phyloP scores from a whole-genome alignment of 1,139 yeast species.

The Meyerozyma smithsonii region DNA sequence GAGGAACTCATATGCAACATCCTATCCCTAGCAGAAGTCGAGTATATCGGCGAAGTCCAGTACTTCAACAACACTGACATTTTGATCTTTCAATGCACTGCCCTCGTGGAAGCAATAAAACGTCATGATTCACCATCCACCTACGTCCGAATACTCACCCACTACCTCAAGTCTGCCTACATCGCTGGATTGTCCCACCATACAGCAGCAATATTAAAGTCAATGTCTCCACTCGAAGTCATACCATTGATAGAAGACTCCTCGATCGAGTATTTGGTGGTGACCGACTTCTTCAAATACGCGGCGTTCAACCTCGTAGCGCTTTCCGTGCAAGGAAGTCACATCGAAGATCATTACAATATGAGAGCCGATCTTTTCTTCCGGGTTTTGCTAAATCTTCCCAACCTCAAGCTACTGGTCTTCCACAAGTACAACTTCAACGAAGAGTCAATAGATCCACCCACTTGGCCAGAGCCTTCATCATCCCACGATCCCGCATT shows the following conservation, averaged over 20 bases:
- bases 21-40: not conserved
- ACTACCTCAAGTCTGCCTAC: slow-evolving; percentile 20
- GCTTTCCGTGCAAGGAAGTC: slow-evolving; percentile 13
- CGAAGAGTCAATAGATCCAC: slow-evolving; percentile 6
- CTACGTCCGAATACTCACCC: slow-evolving; percentile 10
- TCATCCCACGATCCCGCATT: slow-evolving; percentile 5
- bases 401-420: slow-evolving; percentile 16
- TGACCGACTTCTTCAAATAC: slow-evolving; percentile 26
- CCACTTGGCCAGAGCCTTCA: slow-evolving; percentile 4
- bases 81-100: not conserved
- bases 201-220: slow-evolving; percentile 15
- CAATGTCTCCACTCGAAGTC: not conserved
- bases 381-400: slow-evolving; percentile 21
- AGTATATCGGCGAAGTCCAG: not conserved
- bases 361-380: slow-evolving; percentile 23
- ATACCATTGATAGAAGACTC: slow-evolving; percentile 13
- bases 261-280: slow-evolving; percentile 15
- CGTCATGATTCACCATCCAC: not conserved
- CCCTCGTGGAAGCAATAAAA: not conserved
- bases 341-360: slow-evolving; percentile 5
- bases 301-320: slow-evolving; percentile 27
- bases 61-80: not conserved
- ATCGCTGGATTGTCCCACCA: slow-evolving; percentile 20
- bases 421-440: slow-evolving; percentile 8
- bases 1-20: not conserved